These are phyloP conservation scores for Blastobotrys persicus DNA, from an alignment of 1,139 yeast species.

Conservation along the genomic window DNA sequence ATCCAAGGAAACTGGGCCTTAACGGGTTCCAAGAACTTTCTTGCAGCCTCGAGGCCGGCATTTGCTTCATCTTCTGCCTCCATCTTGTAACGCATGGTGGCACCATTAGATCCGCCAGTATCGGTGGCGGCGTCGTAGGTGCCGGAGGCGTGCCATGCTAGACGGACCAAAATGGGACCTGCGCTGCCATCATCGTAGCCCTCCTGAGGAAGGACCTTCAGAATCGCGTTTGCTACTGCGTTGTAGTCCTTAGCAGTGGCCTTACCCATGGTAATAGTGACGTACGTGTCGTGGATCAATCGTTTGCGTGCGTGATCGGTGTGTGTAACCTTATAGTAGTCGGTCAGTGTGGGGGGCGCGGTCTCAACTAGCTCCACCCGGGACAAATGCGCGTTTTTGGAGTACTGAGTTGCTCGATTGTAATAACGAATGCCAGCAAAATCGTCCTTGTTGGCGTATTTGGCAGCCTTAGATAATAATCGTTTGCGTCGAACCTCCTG, in stretches of 20 bases:
- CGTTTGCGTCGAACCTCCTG: slow-evolving; percentile 1
- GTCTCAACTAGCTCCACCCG: slow-evolving; percentile 4
- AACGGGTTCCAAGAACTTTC: slow-evolving; percentile 54
- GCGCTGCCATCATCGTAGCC: slow-evolving; percentile 69
- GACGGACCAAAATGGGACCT: slow-evolving; percentile 61
- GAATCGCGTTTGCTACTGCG: slow-evolving; percentile 75
- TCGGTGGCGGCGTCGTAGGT: slow-evolving; percentile 54
- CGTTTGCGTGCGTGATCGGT: neutral
- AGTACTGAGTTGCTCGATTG: slow-evolving; percentile 2
- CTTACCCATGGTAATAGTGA: slow-evolving; percentile 1
- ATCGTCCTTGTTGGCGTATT: neutral
- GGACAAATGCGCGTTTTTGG: neutral
- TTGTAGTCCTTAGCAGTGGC: slow-evolving; percentile 51
- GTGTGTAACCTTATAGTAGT: neutral
- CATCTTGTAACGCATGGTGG: slow-evolving; percentile 54
- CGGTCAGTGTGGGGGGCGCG: neutral
- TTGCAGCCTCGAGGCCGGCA: slow-evolving; percentile 57
- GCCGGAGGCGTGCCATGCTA: slow-evolving; percentile 73
- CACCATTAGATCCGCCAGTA: slow-evolving; percentile 68
- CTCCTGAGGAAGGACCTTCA: slow-evolving; percentile 65
- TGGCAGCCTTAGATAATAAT: neutral
- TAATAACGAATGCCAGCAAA: slow-evolving; percentile 3
- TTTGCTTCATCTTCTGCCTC: slow-evolving; percentile 55
- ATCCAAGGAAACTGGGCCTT: slow-evolving; percentile 58
- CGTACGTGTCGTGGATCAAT: slow-evolving; percentile 6